phyloP scores from a whole-genome alignment of 2,329 filamentous ascomycete genomes.

The Microdochium nivale region DNA sequence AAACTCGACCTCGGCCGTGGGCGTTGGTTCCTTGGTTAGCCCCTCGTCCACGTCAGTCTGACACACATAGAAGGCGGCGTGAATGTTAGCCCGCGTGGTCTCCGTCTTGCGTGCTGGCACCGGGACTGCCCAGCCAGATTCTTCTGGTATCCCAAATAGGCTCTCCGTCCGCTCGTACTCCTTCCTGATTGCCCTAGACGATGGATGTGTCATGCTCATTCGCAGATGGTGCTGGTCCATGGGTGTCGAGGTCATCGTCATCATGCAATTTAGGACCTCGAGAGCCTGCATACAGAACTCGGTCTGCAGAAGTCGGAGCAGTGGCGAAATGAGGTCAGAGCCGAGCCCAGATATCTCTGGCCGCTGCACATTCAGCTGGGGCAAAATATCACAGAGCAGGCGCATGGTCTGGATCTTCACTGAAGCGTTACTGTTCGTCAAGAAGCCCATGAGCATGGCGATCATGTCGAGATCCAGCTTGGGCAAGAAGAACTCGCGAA shows the following conservation, averaged over 20 bases:
- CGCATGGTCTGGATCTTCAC: constrained; percentile 92
- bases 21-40: constrained; percentile 46
- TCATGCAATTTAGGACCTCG: constrained; percentile 87
- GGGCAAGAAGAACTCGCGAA: constrained; percentile 74
- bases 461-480: constrained; percentile 75
- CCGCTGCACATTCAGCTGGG: constrained; percentile 87
- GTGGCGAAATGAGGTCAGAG: constrained; percentile 87
- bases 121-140: constrained; percentile 92
- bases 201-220: constrained; percentile 95
- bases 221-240: constrained; percentile 91
- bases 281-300: constrained; percentile 90
- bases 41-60: constrained; percentile 56
- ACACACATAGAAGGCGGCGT: constrained; percentile 93
- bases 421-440: constrained; percentile 84
- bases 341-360: constrained; percentile 84
- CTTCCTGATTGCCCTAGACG: constrained; percentile 78
- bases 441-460: constrained; percentile 80
- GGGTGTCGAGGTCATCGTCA: constrained; percentile 84
- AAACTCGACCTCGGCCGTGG: constrained; percentile 86
- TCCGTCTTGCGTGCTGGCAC: constrained; percentile 85
- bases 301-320: constrained; percentile 82
- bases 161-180: constrained; percentile 93
- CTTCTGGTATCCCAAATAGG: constrained; percentile 91
- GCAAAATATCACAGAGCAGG: constrained; percentile 75
- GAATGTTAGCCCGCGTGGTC: constrained; percentile 81